Evolutionary conservation across 192 early-diverging fungal species (phyloP).

Genomic region (Coemansia guatemalensis): DNA sequence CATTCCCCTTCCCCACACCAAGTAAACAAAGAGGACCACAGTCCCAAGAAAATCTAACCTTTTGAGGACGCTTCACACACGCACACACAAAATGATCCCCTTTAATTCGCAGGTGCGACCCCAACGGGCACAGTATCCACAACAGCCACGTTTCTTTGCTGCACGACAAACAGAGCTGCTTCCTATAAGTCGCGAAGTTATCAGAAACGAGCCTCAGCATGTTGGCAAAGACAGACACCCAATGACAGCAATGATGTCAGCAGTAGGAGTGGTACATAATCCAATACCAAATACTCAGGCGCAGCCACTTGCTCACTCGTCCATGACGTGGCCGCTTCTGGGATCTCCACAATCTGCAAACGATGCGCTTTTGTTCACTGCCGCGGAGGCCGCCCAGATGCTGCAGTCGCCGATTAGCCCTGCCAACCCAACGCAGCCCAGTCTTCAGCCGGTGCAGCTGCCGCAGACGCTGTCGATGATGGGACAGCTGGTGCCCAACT

Average conservation of each 20-base stretch:
- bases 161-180: constrained; percentile 17
- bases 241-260: not conserved
- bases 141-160: constrained; percentile 28
- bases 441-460: constrained; percentile 1
- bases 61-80: not conserved
- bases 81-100: constrained; percentile 5
- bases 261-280: constrained; percentile 1
- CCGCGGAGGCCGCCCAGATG: constrained; percentile 4
- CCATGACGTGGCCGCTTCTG: too few relatives aligned
- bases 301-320: not conserved
- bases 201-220: constrained; percentile 2
- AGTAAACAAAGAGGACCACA: too few relatives aligned
- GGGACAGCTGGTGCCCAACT: too few relatives aligned
- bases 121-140: constrained; percentile 2
- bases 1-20: too few relatives aligned
- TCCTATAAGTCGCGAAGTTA: constrained; percentile 28
- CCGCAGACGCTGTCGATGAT: not conserved
- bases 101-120: not conserved
- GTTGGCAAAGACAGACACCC: too few relatives aligned
- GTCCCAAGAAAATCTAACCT: too few relatives aligned
- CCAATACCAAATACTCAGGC: not conserved
- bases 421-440: not conserved
- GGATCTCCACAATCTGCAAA: not conserved
- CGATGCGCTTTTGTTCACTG: constrained; percentile 5
- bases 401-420: too few relatives aligned